phyloP scores from a whole-genome alignment of 371 early-diverging fungal species.

The Homolaphlyctis polyrhiza region DNA sequence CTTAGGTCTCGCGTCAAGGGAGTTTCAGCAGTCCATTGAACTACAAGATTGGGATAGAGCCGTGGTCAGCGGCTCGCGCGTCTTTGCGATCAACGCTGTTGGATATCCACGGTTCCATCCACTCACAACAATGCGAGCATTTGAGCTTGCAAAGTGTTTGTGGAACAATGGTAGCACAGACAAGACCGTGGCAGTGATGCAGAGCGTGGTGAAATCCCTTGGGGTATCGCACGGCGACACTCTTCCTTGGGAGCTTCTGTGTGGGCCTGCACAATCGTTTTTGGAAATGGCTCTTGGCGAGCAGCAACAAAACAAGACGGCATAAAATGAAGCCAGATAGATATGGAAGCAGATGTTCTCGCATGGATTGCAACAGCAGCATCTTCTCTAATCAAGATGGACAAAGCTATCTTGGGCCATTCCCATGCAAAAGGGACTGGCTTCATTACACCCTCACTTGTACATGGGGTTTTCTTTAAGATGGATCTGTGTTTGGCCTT shows the following conservation, averaged over 20 bases:
- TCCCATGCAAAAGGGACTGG: not conserved
- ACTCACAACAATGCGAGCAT: not conserved
- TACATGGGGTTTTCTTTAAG: conserved; percentile 68
- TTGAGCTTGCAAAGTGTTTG: not conserved
- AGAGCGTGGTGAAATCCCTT: not conserved
- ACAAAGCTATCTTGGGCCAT: not conserved
- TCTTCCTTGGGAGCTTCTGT: too few species aligned
- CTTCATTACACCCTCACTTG: conserved; percentile 27
- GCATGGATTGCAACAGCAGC: not conserved
- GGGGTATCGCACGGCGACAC: too few species aligned
- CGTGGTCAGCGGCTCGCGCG: not conserved
- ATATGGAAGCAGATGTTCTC: not conserved
- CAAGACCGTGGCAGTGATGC: not conserved
- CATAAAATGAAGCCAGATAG: not conserved
- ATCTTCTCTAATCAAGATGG: not conserved
- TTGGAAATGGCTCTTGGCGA: not conserved
- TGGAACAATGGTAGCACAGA: not conserved
- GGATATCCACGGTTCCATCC: not conserved
- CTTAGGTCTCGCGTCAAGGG: not conserved
- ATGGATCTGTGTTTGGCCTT: conserved; percentile 63
- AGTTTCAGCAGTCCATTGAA: too few species aligned
- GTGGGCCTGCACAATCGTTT: not conserved
- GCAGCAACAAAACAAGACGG: not conserved
- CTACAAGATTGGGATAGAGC: not conserved
- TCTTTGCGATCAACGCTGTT: not conserved